Conservation (phyloP, 1,284 basidiomycete genomes). For the Phellopilus nigrolimitatus region DNA sequence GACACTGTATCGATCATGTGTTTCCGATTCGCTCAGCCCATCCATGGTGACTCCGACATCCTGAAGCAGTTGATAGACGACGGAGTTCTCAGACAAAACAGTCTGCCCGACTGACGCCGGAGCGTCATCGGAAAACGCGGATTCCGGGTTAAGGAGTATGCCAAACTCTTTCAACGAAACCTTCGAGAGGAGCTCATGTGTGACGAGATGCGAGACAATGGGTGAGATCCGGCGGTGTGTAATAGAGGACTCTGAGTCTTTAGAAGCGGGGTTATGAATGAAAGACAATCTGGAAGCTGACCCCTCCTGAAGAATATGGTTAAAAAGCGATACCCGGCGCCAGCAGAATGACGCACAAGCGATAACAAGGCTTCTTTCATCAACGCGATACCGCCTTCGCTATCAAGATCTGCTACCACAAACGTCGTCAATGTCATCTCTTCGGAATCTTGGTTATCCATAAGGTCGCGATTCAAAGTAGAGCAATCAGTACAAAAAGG, state of each 20-base stretch:
- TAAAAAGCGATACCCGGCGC: not conserved
- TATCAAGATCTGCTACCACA: slow-evolving; percentile 80
- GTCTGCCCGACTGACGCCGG: slow-evolving; percentile 31
- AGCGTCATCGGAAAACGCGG: slow-evolving; percentile 21
- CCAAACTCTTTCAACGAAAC: slow-evolving; percentile 24
- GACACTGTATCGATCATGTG: slow-evolving; percentile 39
- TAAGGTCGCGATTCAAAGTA: not conserved
- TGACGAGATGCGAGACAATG: slow-evolving; percentile 43
- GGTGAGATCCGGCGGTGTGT: slow-evolving; percentile 21
- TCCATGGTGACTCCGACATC: slow-evolving; percentile 31
- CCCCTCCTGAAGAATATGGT: slow-evolving; percentile 34
- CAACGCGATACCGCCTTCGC: slow-evolving; percentile 48
- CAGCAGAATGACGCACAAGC: slow-evolving; percentile 42
- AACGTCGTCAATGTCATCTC: slow-evolving; percentile 51
- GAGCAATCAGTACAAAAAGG: too few species aligned
- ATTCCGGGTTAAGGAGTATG: slow-evolving; percentile 6
- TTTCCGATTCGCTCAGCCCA: slow-evolving; percentile 26
- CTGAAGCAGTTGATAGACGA: slow-evolving; percentile 33
- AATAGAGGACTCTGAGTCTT: slow-evolving; percentile 3
- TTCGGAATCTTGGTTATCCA: slow-evolving; percentile 32
- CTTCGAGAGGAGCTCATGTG: slow-evolving; percentile 35
- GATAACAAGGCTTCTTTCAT: slow-evolving; percentile 61
- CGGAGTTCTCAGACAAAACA: slow-evolving; percentile 33
- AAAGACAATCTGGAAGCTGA: slow-evolving; percentile 53
- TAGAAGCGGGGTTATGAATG: slow-evolving; percentile 51